Base-by-base conservation (phyloP, 371 early-diverging fungal genomes). In the Lichtheimia hyalospora region DNA sequence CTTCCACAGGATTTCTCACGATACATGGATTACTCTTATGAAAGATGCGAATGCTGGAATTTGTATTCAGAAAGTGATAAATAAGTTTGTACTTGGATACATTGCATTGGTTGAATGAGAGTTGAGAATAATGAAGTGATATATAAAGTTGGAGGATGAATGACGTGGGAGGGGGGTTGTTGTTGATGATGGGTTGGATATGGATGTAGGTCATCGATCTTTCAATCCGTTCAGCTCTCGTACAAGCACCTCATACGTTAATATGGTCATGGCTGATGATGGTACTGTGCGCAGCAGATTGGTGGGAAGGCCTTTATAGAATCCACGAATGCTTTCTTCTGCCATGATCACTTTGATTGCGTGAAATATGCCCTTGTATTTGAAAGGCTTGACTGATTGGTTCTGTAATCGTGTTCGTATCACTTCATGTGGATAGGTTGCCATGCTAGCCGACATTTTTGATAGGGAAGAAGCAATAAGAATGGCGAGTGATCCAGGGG, bases 231-330 rank as follows among this genome's bases (percentile, higher is more conserved):
- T 70, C 53, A 79, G 41, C 58, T 66, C 66, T 52, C 59, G 62
- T 18, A 79, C 75, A 43, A 79, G 61, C 46, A 79, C 55, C 65
- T 96, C 97, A 58, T 93, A 96, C 4, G 94, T 94, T 61, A 92
- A 76, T 54, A 96, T 84, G 1, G 95, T 92, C 64, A 96, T 64
- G 53, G 93, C 93, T 54, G 92, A 86, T 8, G 93, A 86, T 10
- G 97, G 97, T 4, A 97, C 92, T 0, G 94, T 95, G 58, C 96
- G 80, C 42, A 97, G 68, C 40, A 97, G 64, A 67, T 95, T 95
- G 34, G 96, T 92, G 0, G 85, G 70, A 71, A 96, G 79, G 4
- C 97, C 97, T 61, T 87, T 88, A 69, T 97, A 97, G 62, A 96
- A 92, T 2, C 92, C 95, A 3, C 82, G 64, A 27, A 78, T 61